Evolutionary conservation across 148 eudicot species (phyloP).

Genomic region (Simmondsia chinensis): DNA sequence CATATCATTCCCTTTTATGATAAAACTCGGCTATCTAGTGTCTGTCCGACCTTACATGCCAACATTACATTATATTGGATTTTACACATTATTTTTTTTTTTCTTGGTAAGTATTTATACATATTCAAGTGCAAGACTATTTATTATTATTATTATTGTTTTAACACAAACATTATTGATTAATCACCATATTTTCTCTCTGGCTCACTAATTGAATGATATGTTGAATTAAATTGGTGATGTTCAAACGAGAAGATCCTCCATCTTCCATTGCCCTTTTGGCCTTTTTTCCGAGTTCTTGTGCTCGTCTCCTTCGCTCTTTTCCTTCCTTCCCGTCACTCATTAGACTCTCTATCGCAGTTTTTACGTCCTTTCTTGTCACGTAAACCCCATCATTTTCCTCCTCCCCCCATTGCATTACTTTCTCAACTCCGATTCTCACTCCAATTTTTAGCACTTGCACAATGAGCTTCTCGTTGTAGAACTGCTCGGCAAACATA

Average conservation of each 20-base stretch:
- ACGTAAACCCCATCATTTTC: constrained; percentile 17
- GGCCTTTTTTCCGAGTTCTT: constrained; percentile 20
- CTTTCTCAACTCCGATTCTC: constrained; percentile 14
- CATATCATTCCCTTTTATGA: too few relatives aligned
- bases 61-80: too few relatives aligned
- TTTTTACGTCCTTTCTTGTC: constrained; percentile 13
- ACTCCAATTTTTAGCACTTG: constrained; percentile 21
- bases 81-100: too few relatives aligned
- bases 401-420: constrained; percentile 17
- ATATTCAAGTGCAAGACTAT: too few relatives aligned
- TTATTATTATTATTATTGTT: too few relatives aligned
- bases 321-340: constrained; percentile 18
- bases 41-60: too few relatives aligned
- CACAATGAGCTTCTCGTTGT: constrained; percentile 24
- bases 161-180: too few relatives aligned
- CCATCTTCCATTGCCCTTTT: constrained; percentile 21
- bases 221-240: constrained; percentile 13
- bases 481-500: constrained; percentile 31
- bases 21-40: too few relatives aligned
- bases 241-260: constrained; percentile 26
- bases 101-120: too few relatives aligned
- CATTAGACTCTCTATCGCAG: constrained; percentile 21
- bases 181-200: neutral
- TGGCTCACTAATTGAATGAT: constrained; percentile 9
- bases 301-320: constrained; percentile 17